Base-by-base conservation (phyloP, 2,329 filamentous ascomycete species). In the Penicillium hesseltinei region DNA sequence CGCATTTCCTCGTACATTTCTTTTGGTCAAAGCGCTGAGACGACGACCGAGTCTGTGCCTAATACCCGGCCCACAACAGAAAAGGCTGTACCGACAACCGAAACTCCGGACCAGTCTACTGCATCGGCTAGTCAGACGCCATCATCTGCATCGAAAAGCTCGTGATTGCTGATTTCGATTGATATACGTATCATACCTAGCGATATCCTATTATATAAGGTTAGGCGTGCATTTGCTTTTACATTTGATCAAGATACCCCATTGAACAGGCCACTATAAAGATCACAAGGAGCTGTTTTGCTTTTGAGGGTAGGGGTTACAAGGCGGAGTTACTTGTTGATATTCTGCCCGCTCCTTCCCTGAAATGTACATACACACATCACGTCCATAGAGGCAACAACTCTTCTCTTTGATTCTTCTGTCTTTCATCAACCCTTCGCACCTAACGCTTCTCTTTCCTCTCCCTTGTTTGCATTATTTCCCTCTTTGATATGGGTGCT, bases 1-100 rank as follows among this genome's bases (percentile, higher is more conserved):
- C 65, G 64, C 4, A 62, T 77, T 31, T 56, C 64, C 13, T 73
- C 75, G 1, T 73, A 71, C 31, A 54, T 77, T 21, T 65, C 71
- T 11, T 67, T 67, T 54, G 62, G 62, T 3, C 61, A 63, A 42
- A 64, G 49, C 17, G 29, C 56, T 17, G 59, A 65, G 31, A 58
- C 56, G 10, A 44, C 45, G 11, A 11, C 51, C 51, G 33, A 36
- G 46, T 49, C 59, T 29, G 60, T 57, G 40, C 43, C 61, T 15
- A 47, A 51, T 19, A 54, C 56, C 19, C 47, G 59, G 40, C 50
- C 54, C 13, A 29, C 43, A 40, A 49, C 51, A 19, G 56, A 46
- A 42, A 48, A 52, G n/a, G 44, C 42, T 21, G 47, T 33, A 9
- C 33, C 50, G 7, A 36, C 54, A 10, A 59, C 39, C 8, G 5